Evolutionary conservation across 2,329 filamentous ascomycete species (phyloP).

Genomic region (Aspergillus amoenus): DNA sequence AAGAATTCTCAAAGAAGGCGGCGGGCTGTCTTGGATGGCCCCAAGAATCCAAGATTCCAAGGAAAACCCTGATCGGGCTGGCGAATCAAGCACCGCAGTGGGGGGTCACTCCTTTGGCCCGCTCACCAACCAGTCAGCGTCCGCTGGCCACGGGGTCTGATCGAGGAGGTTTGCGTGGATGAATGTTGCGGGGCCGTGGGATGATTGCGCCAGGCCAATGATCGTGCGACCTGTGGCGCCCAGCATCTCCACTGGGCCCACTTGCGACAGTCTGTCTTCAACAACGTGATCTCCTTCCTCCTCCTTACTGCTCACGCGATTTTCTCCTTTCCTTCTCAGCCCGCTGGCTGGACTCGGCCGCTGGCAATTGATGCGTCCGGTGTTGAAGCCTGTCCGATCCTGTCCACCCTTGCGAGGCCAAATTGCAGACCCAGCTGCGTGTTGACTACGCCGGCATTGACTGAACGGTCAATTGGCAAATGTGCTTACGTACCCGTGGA

Average conservation of each 20-base stretch:
- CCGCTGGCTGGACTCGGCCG: not conserved
- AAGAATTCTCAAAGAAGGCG: conserved; percentile 15
- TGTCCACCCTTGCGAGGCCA: no score
- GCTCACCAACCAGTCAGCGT: conserved; percentile 7
- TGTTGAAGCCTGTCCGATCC: no score
- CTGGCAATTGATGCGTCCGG: no score
- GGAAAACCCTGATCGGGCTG: conserved; percentile 1
- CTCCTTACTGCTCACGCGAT: conserved; percentile 8
- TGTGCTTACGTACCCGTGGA: conserved; percentile 4
- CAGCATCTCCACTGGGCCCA: not conserved
- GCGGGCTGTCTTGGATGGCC: not conserved
- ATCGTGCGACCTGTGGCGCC: not conserved
- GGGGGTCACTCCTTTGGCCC: conserved; percentile 2
- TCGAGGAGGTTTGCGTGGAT: conserved; percentile 9
- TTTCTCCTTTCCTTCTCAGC: not conserved
- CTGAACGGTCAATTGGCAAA: not conserved
- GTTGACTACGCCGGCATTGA: conserved; percentile 1
- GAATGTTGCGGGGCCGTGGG: not conserved
- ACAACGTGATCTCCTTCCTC: conserved; percentile 4
- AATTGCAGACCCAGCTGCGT: not conserved
- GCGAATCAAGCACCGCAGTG: conserved; percentile 4
- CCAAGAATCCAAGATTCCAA: not conserved
- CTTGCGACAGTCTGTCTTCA: not conserved
- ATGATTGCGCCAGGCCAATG: not conserved
- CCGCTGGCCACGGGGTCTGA: conserved; percentile 1